Conservation (phyloP, 2,329 filamentous ascomycete genomes). For the Aspergillus sergii region DNA sequence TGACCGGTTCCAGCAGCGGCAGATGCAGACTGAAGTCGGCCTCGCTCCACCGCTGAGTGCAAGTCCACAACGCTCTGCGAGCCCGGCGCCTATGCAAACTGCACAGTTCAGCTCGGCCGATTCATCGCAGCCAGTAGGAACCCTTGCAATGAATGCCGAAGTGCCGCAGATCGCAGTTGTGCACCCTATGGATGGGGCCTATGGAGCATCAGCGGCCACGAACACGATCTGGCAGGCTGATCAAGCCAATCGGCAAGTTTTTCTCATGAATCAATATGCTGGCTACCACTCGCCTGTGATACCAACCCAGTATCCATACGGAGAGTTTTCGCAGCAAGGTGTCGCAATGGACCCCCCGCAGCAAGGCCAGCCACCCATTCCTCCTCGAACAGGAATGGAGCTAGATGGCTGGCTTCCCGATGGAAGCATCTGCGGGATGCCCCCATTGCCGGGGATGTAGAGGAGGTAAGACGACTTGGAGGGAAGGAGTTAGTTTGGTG, state of each 20-base stretch:
- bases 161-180: conserved; percentile 19
- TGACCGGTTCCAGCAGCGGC: conserved; percentile 30
- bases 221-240: conserved; percentile 29
- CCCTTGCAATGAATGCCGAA: conserved; percentile 20
- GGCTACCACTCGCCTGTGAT: conserved; percentile 22
- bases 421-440: conserved; percentile 32
- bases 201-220: conserved; percentile 22
- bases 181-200: conserved; percentile 24
- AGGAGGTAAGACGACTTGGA: not conserved
- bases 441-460: conserved; percentile 31
- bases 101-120: conserved; percentile 11
- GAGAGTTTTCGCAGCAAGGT: conserved; percentile 20
- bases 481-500: not conserved
- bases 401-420: conserved; percentile 35
- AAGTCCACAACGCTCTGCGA: conserved; percentile 4
- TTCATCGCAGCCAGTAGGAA: conserved; percentile 13
- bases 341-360: conserved; percentile 17
- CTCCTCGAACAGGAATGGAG: conserved; percentile 29
- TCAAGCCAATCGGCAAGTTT: conserved; percentile 17
- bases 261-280: conserved; percentile 22
- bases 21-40: conserved; percentile 17
- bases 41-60: conserved; percentile 11
- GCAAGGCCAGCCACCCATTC: conserved; percentile 12
- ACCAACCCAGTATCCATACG: conserved; percentile 27
- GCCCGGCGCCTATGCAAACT: conserved; percentile 4